Percentiles rank a stretch among this genome's conserved stretches.
phyloP scores from a whole-genome alignment of 2,329 filamentous ascomycete genomes.

The Alternaria triticimaculans region DNA sequence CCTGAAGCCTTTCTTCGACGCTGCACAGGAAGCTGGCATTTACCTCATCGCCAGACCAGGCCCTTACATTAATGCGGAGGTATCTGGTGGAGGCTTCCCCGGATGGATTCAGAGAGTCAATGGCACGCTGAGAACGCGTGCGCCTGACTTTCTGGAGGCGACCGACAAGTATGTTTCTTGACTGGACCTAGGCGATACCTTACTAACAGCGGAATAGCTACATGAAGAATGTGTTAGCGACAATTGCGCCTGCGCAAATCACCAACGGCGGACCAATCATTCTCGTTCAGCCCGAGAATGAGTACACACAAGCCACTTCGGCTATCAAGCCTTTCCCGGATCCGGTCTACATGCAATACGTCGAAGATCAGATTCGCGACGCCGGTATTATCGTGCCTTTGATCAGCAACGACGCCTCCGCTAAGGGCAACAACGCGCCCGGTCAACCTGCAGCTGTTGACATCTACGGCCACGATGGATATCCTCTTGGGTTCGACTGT shows the following conservation, averaged over 20 bases:
- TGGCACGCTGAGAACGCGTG: slow-evolving; percentile 68
- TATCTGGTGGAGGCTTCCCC: slow-evolving; percentile 77
- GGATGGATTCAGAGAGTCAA: slow-evolving; percentile 78
- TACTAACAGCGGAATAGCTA: slow-evolving; percentile 55
- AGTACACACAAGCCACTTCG: slow-evolving; percentile 66
- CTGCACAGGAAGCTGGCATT: slow-evolving; percentile 74
- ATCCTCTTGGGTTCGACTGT: slow-evolving; percentile 66
- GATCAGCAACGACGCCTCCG: slow-evolving; percentile 75
- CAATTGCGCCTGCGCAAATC: slow-evolving; percentile 78
- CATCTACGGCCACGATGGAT: slow-evolving; percentile 71
- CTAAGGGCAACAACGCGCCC: slow-evolving; percentile 68
- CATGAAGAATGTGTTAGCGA: slow-evolving; percentile 65
- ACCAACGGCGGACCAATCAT: slow-evolving; percentile 84
- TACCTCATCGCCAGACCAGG: slow-evolving; percentile 75
- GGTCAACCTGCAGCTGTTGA: slow-evolving; percentile 65
- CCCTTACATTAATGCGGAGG: slow-evolving; percentile 81
- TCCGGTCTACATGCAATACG: slow-evolving; percentile 71
- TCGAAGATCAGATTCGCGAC: slow-evolving; percentile 70
- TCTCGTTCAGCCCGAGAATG: slow-evolving; percentile 81
- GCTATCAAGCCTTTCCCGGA: slow-evolving; percentile 67
- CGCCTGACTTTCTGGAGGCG: slow-evolving; percentile 67
- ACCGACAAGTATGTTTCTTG: slow-evolving; percentile 65
- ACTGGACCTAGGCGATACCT: background rate
- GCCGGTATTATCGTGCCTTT: slow-evolving; percentile 76
- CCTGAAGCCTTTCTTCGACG: slow-evolving; percentile 77